phyloP scores from a whole-genome alignment of 2,329 filamentous ascomycete species.

The Dryadomyces quercivorus region DNA sequence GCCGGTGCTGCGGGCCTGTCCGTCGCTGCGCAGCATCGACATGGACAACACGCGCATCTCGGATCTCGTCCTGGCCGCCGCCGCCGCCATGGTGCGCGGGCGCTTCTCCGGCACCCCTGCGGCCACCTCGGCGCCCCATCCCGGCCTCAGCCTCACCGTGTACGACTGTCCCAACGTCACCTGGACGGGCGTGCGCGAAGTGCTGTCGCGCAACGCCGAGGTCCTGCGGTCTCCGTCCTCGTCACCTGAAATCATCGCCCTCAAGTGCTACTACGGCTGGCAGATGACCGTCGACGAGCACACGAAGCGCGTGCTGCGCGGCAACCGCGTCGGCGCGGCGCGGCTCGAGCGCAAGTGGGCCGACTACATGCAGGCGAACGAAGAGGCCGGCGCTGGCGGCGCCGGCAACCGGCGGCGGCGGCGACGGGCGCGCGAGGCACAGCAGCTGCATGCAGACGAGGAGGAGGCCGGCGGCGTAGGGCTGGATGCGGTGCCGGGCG shows the following conservation, averaged over 20 bases:
- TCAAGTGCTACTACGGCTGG: slow-evolving; percentile 93
- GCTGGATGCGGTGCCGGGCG: slow-evolving; percentile 57
- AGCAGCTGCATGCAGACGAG: slow-evolving; percentile 64
- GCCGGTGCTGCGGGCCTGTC: slow-evolving; percentile 65
- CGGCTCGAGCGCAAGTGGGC: slow-evolving; percentile 87
- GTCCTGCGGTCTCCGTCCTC: slow-evolving; percentile 27
- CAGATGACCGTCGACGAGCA: slow-evolving; percentile 94
- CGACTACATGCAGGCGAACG: slow-evolving; percentile 83
- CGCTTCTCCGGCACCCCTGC: too few species aligned
- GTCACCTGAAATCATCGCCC: slow-evolving; percentile 60
- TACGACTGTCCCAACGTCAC: slow-evolving; percentile 90
- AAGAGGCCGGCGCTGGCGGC: slow-evolving; percentile 64
- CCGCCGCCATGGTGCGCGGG: slow-evolving; percentile 62
- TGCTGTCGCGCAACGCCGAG: slow-evolving; percentile 75
- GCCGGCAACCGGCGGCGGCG: slow-evolving; percentile 56
- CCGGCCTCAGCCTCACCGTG: slow-evolving; percentile 65
- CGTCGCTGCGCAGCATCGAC: slow-evolving; percentile 56
- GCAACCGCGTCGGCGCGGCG: slow-evolving; percentile 61
- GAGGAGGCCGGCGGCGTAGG: slow-evolving; percentile 51
- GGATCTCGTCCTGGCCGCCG: slow-evolving; percentile 75
- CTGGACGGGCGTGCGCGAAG: slow-evolving; percentile 81
- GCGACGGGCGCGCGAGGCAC: slow-evolving; percentile 69
- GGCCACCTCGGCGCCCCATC: slow-evolving; percentile 24
- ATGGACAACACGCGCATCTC: slow-evolving; percentile 92
- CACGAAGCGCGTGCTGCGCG: slow-evolving; percentile 68